Percentiles rank a stretch among this genome's conserved stretches.
phyloP scores from a whole-genome alignment of 208 protist genomes.

The Leishmania lainsoni region DNA sequence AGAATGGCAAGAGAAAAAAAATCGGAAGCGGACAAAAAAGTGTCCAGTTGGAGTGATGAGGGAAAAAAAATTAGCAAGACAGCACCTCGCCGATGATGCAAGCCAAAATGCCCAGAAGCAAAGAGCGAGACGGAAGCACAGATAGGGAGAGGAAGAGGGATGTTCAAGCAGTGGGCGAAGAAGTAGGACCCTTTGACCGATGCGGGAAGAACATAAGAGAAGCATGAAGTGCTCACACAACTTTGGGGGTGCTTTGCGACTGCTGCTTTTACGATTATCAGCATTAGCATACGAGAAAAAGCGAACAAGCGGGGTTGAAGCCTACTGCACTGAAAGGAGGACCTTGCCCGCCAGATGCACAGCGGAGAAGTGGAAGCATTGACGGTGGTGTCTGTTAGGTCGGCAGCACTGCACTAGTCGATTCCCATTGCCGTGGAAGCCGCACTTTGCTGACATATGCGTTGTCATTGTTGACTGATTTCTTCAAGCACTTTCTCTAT shows the following conservation, averaged over 20 bases:
- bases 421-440: not conserved
- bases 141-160: not conserved
- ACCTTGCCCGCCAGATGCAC: not conserved
- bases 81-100: not conserved
- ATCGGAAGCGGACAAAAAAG: not conserved
- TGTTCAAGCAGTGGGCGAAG: not conserved
- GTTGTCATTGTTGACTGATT: not conserved
- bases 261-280: not conserved
- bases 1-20: not conserved
- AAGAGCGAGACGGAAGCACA: not conserved
- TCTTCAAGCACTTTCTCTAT: constrained; percentile 4
- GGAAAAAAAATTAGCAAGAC: not conserved
- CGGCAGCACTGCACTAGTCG: not conserved
- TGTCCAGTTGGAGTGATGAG: not conserved
- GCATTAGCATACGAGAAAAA: constrained; percentile 1
- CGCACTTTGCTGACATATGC: not conserved
- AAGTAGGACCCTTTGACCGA: not conserved
- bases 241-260: not conserved
- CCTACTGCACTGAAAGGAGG: not conserved
- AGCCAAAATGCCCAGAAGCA: not conserved
- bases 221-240: not conserved
- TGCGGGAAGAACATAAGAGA: not conserved
- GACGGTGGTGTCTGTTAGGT: not conserved
- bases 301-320: not conserved
- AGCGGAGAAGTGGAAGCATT: not conserved